A percentile compares a stretch with the other conserved stretches of the same genome.
Conservation (phyloP, 129 eudicot genomes). For the Lactuca saligna region DNA sequence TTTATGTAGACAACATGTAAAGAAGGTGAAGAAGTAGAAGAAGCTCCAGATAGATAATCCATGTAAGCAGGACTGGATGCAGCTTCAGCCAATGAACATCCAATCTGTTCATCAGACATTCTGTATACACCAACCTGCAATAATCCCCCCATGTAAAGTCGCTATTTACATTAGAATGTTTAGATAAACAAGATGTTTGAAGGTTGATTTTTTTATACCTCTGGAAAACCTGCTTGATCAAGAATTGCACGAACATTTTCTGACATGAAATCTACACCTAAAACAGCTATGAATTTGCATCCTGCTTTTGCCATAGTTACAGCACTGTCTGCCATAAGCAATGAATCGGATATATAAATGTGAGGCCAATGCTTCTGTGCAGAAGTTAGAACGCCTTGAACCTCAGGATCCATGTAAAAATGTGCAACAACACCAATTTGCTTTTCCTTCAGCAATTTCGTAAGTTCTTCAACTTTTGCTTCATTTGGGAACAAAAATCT, state of each 20-base stretch:
- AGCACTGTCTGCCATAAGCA: constrained; percentile 97
- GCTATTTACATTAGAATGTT: not conserved
- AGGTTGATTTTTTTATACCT: constrained; percentile 33
- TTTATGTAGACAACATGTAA: constrained; percentile 93
- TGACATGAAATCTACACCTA: constrained; percentile 97
- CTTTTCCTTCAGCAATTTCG: constrained; percentile 70
- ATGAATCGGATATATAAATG: constrained; percentile 88
- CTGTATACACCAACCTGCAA: constrained; percentile 94
- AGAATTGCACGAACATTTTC: constrained; percentile 98
- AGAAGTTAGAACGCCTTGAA: constrained; percentile 94
- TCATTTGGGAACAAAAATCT: constrained; percentile 77
- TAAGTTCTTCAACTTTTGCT: constrained; percentile 67
- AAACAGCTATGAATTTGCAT: constrained; percentile 73
- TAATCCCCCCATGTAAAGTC: constrained; percentile 4
- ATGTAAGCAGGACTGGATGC: constrained; percentile 88
- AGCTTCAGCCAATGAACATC: constrained; percentile 96
- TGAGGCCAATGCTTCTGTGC: constrained; percentile 97
- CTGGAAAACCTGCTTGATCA: constrained; percentile 88
- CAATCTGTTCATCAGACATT: constrained; percentile 90
- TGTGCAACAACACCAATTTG: constrained; percentile 94
- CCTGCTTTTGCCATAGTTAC: constrained; percentile 96
- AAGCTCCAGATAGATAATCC: constrained; percentile 76
- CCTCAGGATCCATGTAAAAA: constrained; percentile 99
- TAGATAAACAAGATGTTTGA: not conserved
- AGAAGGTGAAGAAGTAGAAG: constrained; percentile 77